A percentile compares a stretch with the other conserved stretches of the same genome.
Conservation (phyloP, 345 rosid species). For the Theobroma cacao region DNA sequence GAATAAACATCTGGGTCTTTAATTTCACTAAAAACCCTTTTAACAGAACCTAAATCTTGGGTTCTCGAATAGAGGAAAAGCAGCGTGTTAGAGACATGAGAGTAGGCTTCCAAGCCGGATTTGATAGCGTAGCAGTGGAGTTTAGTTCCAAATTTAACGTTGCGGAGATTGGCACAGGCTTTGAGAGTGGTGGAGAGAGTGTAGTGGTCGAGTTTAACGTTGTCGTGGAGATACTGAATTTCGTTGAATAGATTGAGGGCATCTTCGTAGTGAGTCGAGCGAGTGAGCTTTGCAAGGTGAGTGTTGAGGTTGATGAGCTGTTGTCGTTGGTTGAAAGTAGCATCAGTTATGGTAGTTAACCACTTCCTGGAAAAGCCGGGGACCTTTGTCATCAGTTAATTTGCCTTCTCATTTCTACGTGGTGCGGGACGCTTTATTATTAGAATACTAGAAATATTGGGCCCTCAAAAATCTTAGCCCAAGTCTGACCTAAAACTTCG, state of each 20-base stretch:
- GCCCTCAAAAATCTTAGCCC: too few relatives aligned
- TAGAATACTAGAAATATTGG: too few relatives aligned
- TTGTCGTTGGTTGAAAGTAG: background rate
- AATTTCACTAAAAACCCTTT: slow-evolving; percentile 51
- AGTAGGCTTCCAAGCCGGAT: slow-evolving; percentile 39
- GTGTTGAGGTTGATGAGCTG: slow-evolving; percentile 49
- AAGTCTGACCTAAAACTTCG: too few relatives aligned
- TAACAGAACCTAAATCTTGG: slow-evolving; percentile 32
- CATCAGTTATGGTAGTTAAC: slow-evolving; percentile 15
- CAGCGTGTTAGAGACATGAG: slow-evolving; percentile 62
- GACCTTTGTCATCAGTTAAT: slow-evolving; percentile 27
- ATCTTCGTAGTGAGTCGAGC: slow-evolving; percentile 39
- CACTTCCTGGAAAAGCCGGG: slow-evolving; percentile 15
- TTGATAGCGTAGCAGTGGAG: slow-evolving; percentile 58
- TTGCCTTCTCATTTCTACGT: background rate
- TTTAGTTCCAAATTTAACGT: slow-evolving; percentile 40
- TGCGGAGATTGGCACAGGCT: slow-evolving; percentile 53
- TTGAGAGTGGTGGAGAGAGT: slow-evolving; percentile 55
- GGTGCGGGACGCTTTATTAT: background rate
- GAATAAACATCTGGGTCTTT: slow-evolving; percentile 61
- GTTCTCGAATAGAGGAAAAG: slow-evolving; percentile 53
- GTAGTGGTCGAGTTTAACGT: slow-evolving; percentile 59
- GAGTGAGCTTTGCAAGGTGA: slow-evolving; percentile 40
- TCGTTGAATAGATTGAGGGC: slow-evolving; percentile 53
- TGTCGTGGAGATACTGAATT: slow-evolving; percentile 31